Evolutionary conservation across 345 rosid genomes (phyloP).

Genomic region (Limnanthes douglasii): DNA sequence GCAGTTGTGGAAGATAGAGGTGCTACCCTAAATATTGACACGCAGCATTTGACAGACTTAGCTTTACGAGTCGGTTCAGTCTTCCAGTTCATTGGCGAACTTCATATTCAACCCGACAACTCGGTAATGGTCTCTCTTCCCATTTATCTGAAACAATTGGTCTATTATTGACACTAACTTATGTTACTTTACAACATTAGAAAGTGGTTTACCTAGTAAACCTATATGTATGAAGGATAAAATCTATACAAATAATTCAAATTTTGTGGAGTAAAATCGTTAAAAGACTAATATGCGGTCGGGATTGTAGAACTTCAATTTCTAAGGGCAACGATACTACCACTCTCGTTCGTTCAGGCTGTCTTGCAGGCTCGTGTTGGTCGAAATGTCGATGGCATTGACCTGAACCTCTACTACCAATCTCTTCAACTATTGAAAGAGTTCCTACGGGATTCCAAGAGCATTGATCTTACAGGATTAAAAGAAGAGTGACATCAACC

Average conservation of each 20-base stretch:
- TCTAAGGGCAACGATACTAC: too few relatives aligned
- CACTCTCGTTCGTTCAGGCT: constrained; percentile 32
- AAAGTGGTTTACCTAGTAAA: too few relatives aligned
- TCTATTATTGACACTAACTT: too few relatives aligned
- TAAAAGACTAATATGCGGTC: too few relatives aligned
- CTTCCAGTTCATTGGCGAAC: constrained; percentile 84
- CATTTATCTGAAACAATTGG: neutral
- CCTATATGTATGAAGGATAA: too few relatives aligned
- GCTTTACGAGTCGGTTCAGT: constrained; percentile 45
- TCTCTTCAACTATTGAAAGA: constrained; percentile 42
- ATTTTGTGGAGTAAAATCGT: too few relatives aligned
- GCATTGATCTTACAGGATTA: too few relatives aligned
- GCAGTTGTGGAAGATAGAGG: constrained; percentile 41
- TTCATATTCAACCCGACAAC: constrained; percentile 28
- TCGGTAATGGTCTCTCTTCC: constrained; percentile 22
- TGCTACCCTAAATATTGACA: constrained; percentile 32
- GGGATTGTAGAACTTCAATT: too few relatives aligned
- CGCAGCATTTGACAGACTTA: constrained; percentile 61
- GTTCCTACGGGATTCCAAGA: too few relatives aligned
- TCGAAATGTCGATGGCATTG: constrained; percentile 71
- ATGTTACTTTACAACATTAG: too few relatives aligned
- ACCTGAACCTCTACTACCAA: constrained; percentile 57
- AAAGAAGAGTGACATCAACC: too few relatives aligned
- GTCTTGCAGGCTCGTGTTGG: constrained; percentile 65
- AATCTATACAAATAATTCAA: too few relatives aligned